phyloP scores from a whole-genome alignment of 176 grass and related monocot species.

The Puccinellia tenuiflora region DNA sequence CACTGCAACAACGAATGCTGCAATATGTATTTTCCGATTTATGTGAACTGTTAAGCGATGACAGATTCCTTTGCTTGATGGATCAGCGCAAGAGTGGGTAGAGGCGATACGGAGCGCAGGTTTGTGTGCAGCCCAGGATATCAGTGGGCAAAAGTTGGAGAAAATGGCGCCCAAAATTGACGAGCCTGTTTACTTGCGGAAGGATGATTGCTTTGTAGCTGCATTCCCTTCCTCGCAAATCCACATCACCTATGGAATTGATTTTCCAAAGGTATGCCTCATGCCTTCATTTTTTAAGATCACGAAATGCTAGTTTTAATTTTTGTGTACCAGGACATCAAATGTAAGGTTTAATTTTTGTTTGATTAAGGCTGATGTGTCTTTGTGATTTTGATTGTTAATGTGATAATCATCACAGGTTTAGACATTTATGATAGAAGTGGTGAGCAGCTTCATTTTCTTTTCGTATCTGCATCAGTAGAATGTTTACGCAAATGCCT shows the following conservation, averaged over 20 bases:
- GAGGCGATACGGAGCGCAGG: slow-evolving; percentile 41
- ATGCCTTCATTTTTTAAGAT: not conserved
- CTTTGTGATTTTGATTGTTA: not conserved
- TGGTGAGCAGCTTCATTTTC: not conserved
- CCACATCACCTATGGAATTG: slow-evolving; percentile 69
- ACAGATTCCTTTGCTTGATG: slow-evolving; percentile 96
- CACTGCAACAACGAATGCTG: not conserved
- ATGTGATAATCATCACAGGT: not conserved
- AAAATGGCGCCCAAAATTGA: slow-evolving; percentile 60
- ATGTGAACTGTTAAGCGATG: slow-evolving; percentile 32
- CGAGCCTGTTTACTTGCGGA: slow-evolving; percentile 51
- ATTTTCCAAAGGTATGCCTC: slow-evolving; percentile 61
- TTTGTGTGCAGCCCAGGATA: slow-evolving; percentile 49
- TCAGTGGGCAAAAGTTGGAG: slow-evolving; percentile 44
- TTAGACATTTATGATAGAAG: not conserved
- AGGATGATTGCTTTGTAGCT: slow-evolving; percentile 58
- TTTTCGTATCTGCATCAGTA: not conserved
- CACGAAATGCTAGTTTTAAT: not conserved
- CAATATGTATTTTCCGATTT: not conserved
- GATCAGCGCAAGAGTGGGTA: slow-evolving; percentile 86
- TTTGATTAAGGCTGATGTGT: not conserved
- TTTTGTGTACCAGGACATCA: not conserved
- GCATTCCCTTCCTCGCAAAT: slow-evolving; percentile 72
- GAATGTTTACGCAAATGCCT: slow-evolving; percentile 1
- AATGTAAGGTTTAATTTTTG: not conserved